Conservation (phyloP, 495 filamentous ascomycete genomes). For the Aspergillus haitiensis region DNA sequence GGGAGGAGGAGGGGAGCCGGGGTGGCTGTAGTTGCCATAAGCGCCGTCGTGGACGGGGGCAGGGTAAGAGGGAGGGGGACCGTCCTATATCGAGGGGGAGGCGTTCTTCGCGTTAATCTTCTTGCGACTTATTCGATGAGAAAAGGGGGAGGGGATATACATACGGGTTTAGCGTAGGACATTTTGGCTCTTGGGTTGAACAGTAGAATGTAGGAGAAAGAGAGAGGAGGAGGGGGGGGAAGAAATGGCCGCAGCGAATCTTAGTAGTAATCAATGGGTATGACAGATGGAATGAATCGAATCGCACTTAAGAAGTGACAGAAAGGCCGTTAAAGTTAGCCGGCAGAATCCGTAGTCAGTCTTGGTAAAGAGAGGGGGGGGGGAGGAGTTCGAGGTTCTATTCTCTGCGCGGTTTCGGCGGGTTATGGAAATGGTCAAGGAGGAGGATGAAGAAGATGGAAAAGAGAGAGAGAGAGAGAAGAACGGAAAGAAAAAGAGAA, state of each 20-base stretch:
- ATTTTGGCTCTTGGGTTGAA: conserved; percentile 22
- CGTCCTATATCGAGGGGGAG: conserved; percentile 30
- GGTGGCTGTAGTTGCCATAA: conserved; percentile 28
- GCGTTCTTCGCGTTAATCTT: conserved; percentile 20
- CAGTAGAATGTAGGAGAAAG: neutral
- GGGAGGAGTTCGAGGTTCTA: neutral
- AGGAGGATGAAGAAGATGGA: neutral
- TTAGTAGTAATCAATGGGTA: no score
- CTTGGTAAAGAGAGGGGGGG: no score
- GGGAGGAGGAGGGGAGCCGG: conserved; percentile 27
- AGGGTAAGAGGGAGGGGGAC: conserved; percentile 45
- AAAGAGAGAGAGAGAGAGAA: neutral
- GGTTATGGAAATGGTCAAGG: neutral
- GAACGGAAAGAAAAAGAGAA: conserved; percentile 2
- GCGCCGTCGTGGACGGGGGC: conserved; percentile 34
- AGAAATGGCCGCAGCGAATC: no score
- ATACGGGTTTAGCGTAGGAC: conserved; percentile 44
- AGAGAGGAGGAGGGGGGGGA: neutral
- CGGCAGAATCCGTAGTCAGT: no score
- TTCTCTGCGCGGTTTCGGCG: no score
- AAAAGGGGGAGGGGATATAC: conserved; percentile 9
- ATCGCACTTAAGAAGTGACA: no score
- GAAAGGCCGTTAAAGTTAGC: no score
- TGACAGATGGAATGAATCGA: no score
- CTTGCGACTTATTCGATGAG: neutral